Evolutionary conservation across 257 asterid genomes (phyloP), one percentile per base, ranked within the genome.

Genomic region (Nicotiana noctiflora): DNA sequence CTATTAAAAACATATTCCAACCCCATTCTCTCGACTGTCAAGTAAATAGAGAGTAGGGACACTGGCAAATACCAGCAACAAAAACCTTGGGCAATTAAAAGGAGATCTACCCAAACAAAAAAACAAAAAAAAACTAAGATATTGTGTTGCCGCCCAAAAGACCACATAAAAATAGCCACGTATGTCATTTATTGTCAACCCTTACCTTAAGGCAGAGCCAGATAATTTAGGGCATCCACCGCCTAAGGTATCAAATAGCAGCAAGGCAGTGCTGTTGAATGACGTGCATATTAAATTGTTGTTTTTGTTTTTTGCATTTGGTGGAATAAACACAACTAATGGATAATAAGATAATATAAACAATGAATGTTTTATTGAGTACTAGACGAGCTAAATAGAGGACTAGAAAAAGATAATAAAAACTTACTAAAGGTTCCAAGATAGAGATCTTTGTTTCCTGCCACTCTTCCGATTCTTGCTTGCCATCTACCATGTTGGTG

Each of bases 401-500:
- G 32, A 12, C 32, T 40, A 27, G 29, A 27, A 27, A 27, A 2
- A 27, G 17, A 21, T 4, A 15, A 40, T 13, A n/a, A 72, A 40
- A 80, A 88, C 96, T 86, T 62, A 93, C 98, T 91, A 86, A 93
- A 93, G 61, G 98, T 93, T 84, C 98, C 98, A 14, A 93, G 96
- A 81, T 93, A 91, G 11, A 93, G 94, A 84, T 92, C 98, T 84
- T 92, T 93, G 81, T 93, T 93, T 77, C 97, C 98, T 61, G 97
- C 97, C 8, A 93, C 98, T 83, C 98, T 87, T n/a, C 98, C 95
- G 3, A 93, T 93, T 83, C 95, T 88, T 51, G 98, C 98, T 76
- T 93, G 97, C 98, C 98, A 92, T 34, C 97, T 90, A 59, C 98
- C 96, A 79, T 93, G 97, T 87, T 93, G 98, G 89, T 93, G 98